Evolutionary conservation across 805 yeast genomes (phyloP).

Genomic region (Kazachstania kunashirensis): DNA sequence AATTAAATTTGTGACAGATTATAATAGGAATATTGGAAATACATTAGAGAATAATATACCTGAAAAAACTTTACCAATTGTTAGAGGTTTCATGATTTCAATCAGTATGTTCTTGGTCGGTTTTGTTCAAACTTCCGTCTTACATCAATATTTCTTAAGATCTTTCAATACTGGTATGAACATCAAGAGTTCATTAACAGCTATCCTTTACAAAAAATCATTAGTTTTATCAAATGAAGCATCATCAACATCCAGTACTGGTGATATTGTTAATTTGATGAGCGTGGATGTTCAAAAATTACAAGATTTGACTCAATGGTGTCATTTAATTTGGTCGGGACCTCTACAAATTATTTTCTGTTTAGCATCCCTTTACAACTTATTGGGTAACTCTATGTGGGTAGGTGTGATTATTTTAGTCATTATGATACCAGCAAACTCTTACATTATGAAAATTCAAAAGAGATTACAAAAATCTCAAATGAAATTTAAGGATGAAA

Average conservation of each 20-base stretch:
- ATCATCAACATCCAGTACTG: conserved; percentile 63
- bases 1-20: conserved; percentile 48
- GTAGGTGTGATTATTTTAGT: conserved; percentile 78
- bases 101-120: conserved; percentile 66
- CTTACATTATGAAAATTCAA: conserved; percentile 55
- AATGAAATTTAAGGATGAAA: conserved; percentile 84
- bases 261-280: conserved; percentile 91
- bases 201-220: conserved; percentile 60
- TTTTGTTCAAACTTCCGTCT: conserved; percentile 62
- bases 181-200: conserved; percentile 57
- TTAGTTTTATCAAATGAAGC: conserved; percentile 63
- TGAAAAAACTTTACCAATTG: conserved; percentile 44
- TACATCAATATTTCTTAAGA: conserved; percentile 72
- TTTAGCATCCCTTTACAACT: conserved; percentile 56
- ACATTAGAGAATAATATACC: not conserved
- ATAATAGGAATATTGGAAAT: conserved; percentile 29
- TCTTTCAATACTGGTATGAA: conserved; percentile 71
- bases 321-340: conserved; percentile 83
- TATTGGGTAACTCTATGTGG: conserved; percentile 91
- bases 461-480: conserved; percentile 70
- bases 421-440: conserved; percentile 72
- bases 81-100: conserved; percentile 69
- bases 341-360: conserved; percentile 81
- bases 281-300: conserved; percentile 86
- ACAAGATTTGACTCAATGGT: conserved; percentile 70